Percentiles rank a stretch among this genome's conserved stretches.
Conservation (phyloP, 2,329 filamentous ascomycete species). For the Sporothrix pseudoabietina region DNA sequence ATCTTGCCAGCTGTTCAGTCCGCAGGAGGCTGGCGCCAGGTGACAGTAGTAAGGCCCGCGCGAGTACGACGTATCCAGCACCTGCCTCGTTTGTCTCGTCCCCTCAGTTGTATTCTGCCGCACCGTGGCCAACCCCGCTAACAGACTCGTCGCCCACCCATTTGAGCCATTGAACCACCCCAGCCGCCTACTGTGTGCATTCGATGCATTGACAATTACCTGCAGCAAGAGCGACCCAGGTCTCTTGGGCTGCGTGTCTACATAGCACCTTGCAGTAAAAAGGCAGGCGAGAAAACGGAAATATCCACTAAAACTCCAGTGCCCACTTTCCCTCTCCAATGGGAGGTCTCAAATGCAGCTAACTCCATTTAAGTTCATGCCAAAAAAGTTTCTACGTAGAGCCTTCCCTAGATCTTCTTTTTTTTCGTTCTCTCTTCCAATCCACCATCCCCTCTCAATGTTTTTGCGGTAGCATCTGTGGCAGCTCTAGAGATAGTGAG, state of each 20-base stretch:
- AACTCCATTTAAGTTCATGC: conserved; percentile 9
- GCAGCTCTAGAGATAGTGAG: conserved; percentile 77
- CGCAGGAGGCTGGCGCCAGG: neutral
- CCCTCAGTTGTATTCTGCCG: conserved; percentile 7
- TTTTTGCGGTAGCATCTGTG: conserved; percentile 67
- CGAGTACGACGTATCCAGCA: neutral
- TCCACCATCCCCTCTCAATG: conserved; percentile 51
- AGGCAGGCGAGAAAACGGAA: neutral
- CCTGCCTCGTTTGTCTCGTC: too few relatives aligned
- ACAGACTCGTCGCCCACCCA: conserved; percentile 29
- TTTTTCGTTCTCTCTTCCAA: conserved; percentile 19
- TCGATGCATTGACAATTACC: conserved; percentile 16
- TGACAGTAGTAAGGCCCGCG: neutral
- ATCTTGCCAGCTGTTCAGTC: conserved; percentile 25
- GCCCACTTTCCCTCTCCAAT: conserved; percentile 26
- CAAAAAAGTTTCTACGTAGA: conserved; percentile 31
- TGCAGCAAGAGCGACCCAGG: conserved; percentile 6
- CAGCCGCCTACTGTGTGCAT: neutral
- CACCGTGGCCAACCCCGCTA: conserved; percentile 27
- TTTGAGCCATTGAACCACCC: neutral
- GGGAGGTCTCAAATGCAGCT: neutral
- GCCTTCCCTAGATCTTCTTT: conserved; percentile 7
- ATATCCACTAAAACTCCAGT: conserved; percentile 25
- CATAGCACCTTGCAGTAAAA: neutral
- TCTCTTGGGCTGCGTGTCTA: neutral